Evolutionary conservation across 2,329 filamentous ascomycete genomes (phyloP).

Genomic region (Daldinia sp.): DNA sequence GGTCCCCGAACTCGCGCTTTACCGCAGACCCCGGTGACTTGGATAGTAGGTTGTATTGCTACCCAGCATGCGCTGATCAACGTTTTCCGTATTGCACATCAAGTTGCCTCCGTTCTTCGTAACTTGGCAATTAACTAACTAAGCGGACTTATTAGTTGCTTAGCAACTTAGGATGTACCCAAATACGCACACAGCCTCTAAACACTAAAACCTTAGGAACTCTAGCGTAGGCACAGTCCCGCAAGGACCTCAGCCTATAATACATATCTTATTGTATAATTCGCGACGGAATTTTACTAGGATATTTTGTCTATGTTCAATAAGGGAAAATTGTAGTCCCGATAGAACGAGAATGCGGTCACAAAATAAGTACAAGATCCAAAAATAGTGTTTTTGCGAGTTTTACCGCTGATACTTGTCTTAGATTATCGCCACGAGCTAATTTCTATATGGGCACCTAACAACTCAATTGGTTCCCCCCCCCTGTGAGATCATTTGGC

Average conservation of each 20-base stretch:
- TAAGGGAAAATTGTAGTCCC: not conserved
- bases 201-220: not conserved
- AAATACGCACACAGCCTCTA: slow-evolving; percentile 12
- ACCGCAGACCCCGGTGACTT: slow-evolving; percentile 5
- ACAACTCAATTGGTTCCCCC: slow-evolving; percentile 3
- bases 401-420: slow-evolving; percentile 2
- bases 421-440: slow-evolving; percentile 31
- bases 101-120: slow-evolving; percentile 24
- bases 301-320: not conserved
- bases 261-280: not conserved
- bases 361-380: not conserved
- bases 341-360: not conserved
- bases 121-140: not conserved
- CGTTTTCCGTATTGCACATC: slow-evolving; percentile 20
- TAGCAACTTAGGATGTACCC: no score
- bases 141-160: not conserved
- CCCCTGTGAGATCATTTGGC: slow-evolving; percentile 25
- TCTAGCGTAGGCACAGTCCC: slow-evolving; percentile 2
- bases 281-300: not conserved
- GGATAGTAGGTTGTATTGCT: slow-evolving; percentile 14
- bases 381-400: not conserved
- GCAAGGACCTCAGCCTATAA: not conserved
- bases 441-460: slow-evolving; percentile 15
- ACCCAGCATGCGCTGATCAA: slow-evolving; percentile 31
- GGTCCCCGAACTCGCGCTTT: slow-evolving; percentile 11